A percentile compares a stretch with the other conserved stretches of the same genome.
phyloP scores from a whole-genome alignment of 495 filamentous ascomycete species.

The Penicillium tannophilum region DNA sequence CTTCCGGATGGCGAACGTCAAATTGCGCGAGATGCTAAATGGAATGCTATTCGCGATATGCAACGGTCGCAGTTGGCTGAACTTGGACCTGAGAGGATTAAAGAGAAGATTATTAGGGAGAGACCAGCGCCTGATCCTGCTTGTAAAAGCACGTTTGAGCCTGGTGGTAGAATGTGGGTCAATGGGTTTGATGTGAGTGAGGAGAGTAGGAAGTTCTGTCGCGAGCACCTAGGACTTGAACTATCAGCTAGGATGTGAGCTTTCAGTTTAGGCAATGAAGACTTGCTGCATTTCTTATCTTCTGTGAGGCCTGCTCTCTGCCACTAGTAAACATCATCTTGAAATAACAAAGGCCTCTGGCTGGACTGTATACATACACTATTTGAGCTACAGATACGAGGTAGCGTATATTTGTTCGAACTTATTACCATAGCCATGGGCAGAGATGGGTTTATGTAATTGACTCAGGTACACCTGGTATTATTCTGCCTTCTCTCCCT shows the following conservation, averaged over 20 bases:
- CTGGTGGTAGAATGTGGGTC: conserved; percentile 22
- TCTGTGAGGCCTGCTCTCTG: neutral
- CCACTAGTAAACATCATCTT: no score
- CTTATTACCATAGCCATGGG: no score
- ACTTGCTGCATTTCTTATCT: neutral
- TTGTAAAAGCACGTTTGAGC: conserved; percentile 23
- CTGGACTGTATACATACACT: no score
- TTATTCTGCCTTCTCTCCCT: no score
- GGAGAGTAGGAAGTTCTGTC: conserved; percentile 8
- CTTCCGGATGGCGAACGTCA: conserved; percentile 17
- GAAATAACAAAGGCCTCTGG: no score
- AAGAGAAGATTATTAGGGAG: conserved; percentile 18
- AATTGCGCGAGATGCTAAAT: conserved; percentile 16
- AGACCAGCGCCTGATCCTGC: conserved; percentile 16
- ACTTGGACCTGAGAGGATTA: conserved; percentile 18
- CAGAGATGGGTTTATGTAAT: no score
- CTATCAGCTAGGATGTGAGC: no score
- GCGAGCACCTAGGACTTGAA: neutral
- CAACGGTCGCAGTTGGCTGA: conserved; percentile 16
- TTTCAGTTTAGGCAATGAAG: neutral
- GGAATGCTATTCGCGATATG: conserved; percentile 15
- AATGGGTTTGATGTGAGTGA: conserved; percentile 16
- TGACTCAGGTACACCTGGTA: no score
- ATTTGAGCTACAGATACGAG: no score
- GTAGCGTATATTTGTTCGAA: no score